A percentile compares a stretch with the other conserved stretches of the same genome.
Conservation (phyloP, 2,329 filamentous ascomycete species). For the Graphilbum sp. region DNA sequence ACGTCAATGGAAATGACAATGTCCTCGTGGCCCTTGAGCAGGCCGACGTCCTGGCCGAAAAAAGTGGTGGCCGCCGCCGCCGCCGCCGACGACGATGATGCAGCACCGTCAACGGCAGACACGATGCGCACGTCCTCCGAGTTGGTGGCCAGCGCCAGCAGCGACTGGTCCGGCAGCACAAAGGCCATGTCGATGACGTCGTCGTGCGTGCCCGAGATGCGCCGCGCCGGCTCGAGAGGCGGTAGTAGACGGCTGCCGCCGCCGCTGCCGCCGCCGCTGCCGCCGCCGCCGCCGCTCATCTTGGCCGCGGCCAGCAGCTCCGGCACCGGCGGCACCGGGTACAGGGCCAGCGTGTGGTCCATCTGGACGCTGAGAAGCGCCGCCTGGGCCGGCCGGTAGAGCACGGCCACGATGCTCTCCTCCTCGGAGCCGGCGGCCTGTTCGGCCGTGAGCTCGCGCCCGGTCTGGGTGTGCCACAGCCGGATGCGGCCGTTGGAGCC, state of each 20-base stretch:
- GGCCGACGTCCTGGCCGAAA: slow-evolving; percentile 77
- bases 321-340: not conserved
- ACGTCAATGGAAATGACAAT: slow-evolving; percentile 90
- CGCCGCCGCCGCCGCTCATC: not conserved
- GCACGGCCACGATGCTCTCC: slow-evolving; percentile 53
- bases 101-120: slow-evolving; percentile 45
- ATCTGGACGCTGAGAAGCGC: slow-evolving; percentile 72
- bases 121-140: slow-evolving; percentile 84
- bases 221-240: slow-evolving; percentile 41
- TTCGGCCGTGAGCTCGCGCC: slow-evolving; percentile 62
- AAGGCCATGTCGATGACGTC: slow-evolving; percentile 93
- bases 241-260: no score
- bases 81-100: no score
- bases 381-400: slow-evolving; percentile 47
- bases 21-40: slow-evolving; percentile 81
- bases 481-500: slow-evolving; percentile 71
- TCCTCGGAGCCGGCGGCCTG: slow-evolving; percentile 45
- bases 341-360: slow-evolving; percentile 39
- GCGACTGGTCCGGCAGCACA: slow-evolving; percentile 60
- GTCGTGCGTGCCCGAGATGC: slow-evolving; percentile 91
- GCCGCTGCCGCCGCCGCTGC: no score
- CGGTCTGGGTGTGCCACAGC: slow-evolving; percentile 65
- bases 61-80: slow-evolving; percentile 24
- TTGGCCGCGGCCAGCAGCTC: slow-evolving; percentile 11
- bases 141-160: slow-evolving; percentile 85